Conservation (phyloP, 768 basidiomycete genomes). For the Paxillus ammoniavirescens region DNA sequence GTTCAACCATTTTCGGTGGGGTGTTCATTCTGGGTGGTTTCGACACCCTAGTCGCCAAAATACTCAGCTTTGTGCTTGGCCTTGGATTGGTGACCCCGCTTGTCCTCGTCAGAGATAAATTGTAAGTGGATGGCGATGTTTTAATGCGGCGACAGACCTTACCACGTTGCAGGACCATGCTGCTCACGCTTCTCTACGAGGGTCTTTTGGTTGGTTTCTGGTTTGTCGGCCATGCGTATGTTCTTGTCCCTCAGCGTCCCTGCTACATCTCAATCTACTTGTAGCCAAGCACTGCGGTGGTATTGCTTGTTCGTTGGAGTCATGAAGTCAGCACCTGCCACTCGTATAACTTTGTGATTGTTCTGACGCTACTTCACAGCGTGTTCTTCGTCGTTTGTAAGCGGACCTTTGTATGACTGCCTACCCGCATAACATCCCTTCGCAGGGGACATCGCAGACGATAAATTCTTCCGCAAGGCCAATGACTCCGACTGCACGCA, state of each 20-base stretch:
- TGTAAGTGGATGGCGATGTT: constrained; percentile 49
- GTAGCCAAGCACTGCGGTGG: constrained; percentile 78
- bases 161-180: constrained; percentile 63
- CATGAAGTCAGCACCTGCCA: constrained; percentile 62
- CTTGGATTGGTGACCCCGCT: constrained; percentile 85
- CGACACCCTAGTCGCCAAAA: constrained; percentile 88
- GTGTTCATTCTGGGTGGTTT: constrained; percentile 83
- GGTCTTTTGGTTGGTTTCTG: constrained; percentile 88
- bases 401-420: constrained; percentile 25
- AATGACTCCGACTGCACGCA: constrained; percentile 95
- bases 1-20: constrained; percentile 79
- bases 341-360: constrained; percentile 4
- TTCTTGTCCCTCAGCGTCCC: constrained; percentile 12
- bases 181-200: constrained; percentile 80
- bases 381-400: constrained; percentile 85
- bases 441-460: constrained; percentile 90
- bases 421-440: background rate
- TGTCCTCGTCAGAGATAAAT: constrained; percentile 83
- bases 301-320: constrained; percentile 81
- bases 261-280: constrained; percentile 5
- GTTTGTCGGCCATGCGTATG: constrained; percentile 91
- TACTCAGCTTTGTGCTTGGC: constrained; percentile 88
- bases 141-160: constrained; percentile 5
- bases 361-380: constrained; percentile 36
- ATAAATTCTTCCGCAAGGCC: constrained; percentile 90